Evolutionary conservation across 768 basidiomycete species (phyloP), one percentile per base, ranked within the genome.

Genomic region (Tylopilus felleus): DNA sequence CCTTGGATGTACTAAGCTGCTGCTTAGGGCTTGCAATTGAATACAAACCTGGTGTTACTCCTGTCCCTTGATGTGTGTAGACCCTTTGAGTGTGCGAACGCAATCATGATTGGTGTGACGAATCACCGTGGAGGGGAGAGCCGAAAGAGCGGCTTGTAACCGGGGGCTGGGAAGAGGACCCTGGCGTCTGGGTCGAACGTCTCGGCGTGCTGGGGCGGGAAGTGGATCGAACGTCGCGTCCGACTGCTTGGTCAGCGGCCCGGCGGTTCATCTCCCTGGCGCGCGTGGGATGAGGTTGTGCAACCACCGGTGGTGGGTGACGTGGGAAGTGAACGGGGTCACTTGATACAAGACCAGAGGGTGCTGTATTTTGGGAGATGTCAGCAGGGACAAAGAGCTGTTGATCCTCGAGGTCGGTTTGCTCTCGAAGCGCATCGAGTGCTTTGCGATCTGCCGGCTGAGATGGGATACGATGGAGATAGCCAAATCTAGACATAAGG

Each of bases 381-480:
- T 88, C 85, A 23, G 86, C 88, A 25, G 90, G 90, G 23, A 89
- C 84, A 61, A 90, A 90, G 27, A 89, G 73, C 40, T 82, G 76
- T 56, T 83, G 83, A 42, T 82, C 80, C 59, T 86, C 84, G 55
- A 77, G 80, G 57, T 82, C 82, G 31, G 77, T 73, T 25, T 67
- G 67, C 52, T 80, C 78, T 19, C 72, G 75, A 12, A 85, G 71
- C 63, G 83, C 83, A 21, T 76, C 71, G 8, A 85, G 85, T n/a
- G 77, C 72, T 47, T 78, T 73, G 40, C 77, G 80, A 55, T 85
- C 83, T 28, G 76, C 73, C 12, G 85, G 78, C 40, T 89, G 84
- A 33, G 87, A 82, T 6, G 95, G 95, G 58, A 98, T 96, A 50
- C 96, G 85, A 71, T 98, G 96, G 31, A 98, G 75, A 21, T 97